phyloP scores from a whole-genome alignment of 805 yeast species.

The Wickerhamomyces kurtzmanii region DNA sequence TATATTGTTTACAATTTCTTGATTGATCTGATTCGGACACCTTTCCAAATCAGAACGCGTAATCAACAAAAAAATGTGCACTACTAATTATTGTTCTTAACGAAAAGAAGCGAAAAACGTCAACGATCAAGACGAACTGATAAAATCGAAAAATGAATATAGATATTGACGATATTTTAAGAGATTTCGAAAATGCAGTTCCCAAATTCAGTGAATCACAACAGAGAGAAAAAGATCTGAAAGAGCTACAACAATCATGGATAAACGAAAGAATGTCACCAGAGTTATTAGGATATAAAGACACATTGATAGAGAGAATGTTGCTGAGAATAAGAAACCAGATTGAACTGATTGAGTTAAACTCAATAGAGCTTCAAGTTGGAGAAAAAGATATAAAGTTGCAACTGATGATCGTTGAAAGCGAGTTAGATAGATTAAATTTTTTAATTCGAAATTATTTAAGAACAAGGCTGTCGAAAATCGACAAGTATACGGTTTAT shows the following conservation, averaged over 20 bases:
- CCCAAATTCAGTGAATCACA: constrained; percentile 12
- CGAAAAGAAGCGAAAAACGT: neutral
- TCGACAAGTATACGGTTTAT: constrained; percentile 59
- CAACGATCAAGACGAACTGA: neutral
- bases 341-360: constrained; percentile 66
- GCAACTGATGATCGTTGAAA: constrained; percentile 76
- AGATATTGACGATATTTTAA: constrained; percentile 63
- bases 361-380: constrained; percentile 67
- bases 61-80: constrained; percentile 2
- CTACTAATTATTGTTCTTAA: no score
- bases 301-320: constrained; percentile 45
- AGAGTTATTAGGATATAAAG: constrained; percentile 71
- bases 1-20: constrained; percentile 3
- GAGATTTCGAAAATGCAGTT: constrained; percentile 48
- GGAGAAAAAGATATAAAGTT: constrained; percentile 61
- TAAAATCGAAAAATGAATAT: constrained; percentile 24
- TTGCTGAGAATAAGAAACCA: constrained; percentile 54
- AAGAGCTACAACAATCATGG: constrained; percentile 56
- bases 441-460: constrained; percentile 75
- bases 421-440: constrained; percentile 82
- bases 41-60: constrained; percentile 17
- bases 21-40: constrained; percentile 3
- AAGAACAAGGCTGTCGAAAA: constrained; percentile 47
- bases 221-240: constrained; percentile 26
- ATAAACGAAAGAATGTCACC: constrained; percentile 80